These are phyloP conservation scores for Euphorbia celastroides DNA, from an alignment of 441 rosid genomes.

Conservation along the genomic window DNA sequence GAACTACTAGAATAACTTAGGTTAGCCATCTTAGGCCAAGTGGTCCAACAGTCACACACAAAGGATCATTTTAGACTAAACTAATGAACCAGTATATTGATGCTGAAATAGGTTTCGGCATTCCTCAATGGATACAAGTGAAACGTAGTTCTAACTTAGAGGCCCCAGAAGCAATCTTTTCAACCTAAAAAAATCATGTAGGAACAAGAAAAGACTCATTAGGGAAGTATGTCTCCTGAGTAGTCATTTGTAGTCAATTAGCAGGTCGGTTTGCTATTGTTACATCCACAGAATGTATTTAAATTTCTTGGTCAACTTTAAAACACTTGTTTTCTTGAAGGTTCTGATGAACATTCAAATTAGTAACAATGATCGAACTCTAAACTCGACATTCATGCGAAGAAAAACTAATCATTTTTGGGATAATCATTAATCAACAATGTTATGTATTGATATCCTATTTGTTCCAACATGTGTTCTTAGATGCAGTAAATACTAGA, in stretches of 20 bases:
- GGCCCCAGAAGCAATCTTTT: background rate
- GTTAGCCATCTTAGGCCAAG: background rate
- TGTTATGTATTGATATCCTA: background rate
- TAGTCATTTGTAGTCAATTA: background rate
- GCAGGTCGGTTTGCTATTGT: background rate
- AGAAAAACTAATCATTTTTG: background rate
- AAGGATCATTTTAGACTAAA: background rate
- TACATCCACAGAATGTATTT: background rate
- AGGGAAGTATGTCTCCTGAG: background rate
- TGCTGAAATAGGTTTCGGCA: background rate
- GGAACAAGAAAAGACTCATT: background rate
- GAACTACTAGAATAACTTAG: background rate
- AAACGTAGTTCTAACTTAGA: background rate
- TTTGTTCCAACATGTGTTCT: slow-evolving; percentile 1
- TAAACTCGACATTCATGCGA: background rate
- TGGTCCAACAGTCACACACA: background rate
- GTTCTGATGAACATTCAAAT: background rate
- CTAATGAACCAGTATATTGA: background rate
- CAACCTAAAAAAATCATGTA: background rate
- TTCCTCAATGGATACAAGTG: background rate
- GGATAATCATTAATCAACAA: background rate
- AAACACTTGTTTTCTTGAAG: background rate
- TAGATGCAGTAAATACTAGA: background rate
- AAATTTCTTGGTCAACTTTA: background rate
- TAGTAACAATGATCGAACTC: background rate